phyloP scores from a whole-genome alignment of 805 yeast species.

The Candida nanaspora region DNA sequence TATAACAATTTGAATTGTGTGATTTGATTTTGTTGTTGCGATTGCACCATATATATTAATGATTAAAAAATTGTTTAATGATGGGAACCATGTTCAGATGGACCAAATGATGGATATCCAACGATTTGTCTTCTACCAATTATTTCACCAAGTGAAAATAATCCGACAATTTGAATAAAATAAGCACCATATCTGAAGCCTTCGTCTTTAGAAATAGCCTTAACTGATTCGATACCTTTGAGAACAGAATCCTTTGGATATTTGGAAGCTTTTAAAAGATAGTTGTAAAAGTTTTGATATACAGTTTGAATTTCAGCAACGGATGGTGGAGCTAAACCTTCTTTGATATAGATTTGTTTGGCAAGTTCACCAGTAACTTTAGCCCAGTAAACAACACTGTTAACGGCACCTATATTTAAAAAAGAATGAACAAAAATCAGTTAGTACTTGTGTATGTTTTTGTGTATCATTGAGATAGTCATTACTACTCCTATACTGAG shows the following conservation, averaged over 20 bases:
- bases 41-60: too few relatives aligned
- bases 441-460: too few relatives aligned
- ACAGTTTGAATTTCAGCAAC: conserved; percentile 68
- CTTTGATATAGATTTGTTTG: conserved; percentile 81
- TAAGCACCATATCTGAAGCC: conserved; percentile 63
- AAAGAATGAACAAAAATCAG: not conserved
- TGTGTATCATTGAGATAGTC: too few relatives aligned
- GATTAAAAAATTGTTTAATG: too few relatives aligned
- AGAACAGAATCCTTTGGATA: conserved; percentile 56
- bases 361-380: conserved; percentile 46
- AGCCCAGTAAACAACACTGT: conserved; percentile 73
- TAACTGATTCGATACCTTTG: conserved; percentile 36
- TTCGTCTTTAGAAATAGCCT: conserved; percentile 40
- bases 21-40: not conserved
- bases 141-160: conserved; percentile 92
- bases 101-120: conserved; percentile 71
- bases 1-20: too few relatives aligned
- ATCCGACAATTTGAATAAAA: conserved; percentile 79
- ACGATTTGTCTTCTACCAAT: conserved; percentile 92
- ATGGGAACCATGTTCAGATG: conserved; percentile 30
- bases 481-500: not conserved
- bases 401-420: conserved; percentile 25
- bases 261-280: conserved; percentile 35
- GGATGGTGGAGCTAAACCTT: conserved; percentile 90
- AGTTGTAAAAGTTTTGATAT: conserved; percentile 47